These are phyloP conservation scores for Mrakia blollopis DNA, from an alignment of 768 basidiomycete genomes.

Conservation along the genomic window DNA sequence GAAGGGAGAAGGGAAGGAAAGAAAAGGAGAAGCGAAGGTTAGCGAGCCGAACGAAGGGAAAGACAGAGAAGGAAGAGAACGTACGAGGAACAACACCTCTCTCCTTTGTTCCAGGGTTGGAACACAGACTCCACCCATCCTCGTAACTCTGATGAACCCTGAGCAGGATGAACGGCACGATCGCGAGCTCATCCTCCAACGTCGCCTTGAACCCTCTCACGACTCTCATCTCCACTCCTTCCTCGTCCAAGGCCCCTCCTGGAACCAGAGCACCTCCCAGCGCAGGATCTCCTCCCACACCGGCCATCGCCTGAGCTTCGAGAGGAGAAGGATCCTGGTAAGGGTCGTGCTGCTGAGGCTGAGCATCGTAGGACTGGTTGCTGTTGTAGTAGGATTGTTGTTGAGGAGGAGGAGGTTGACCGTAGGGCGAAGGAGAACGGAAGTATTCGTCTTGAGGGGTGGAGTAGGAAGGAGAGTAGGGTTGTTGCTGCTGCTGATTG, in stretches of 20 bases:
- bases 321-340: constrained; percentile 1
- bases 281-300: not conserved
- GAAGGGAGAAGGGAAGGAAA: not conserved
- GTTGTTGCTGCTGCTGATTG: not conserved
- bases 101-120: not conserved
- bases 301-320: not conserved
- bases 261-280: not conserved
- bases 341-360: not conserved
- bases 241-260: constrained; percentile 6
- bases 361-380: not conserved
- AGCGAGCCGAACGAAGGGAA: not conserved
- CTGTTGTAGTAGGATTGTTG: constrained; percentile 20
- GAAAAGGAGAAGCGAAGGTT: not conserved
- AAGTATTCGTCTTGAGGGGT: not conserved
- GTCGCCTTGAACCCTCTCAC: constrained; percentile 25
- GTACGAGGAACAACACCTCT: constrained; percentile 26
- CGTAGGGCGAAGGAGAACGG: constrained; percentile 1
- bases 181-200: constrained; percentile 21
- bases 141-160: constrained; percentile 26
- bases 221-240: constrained; percentile 25
- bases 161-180: constrained; percentile 22
- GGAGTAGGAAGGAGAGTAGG: not conserved
- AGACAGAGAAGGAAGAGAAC: not conserved
- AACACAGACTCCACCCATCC: constrained; percentile 30
- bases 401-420: constrained; percentile 2